Percentiles rank a stretch among this genome's conserved stretches.
Conservation (phyloP, 106 monocot genomes). For the Dendrobium officinale region DNA sequence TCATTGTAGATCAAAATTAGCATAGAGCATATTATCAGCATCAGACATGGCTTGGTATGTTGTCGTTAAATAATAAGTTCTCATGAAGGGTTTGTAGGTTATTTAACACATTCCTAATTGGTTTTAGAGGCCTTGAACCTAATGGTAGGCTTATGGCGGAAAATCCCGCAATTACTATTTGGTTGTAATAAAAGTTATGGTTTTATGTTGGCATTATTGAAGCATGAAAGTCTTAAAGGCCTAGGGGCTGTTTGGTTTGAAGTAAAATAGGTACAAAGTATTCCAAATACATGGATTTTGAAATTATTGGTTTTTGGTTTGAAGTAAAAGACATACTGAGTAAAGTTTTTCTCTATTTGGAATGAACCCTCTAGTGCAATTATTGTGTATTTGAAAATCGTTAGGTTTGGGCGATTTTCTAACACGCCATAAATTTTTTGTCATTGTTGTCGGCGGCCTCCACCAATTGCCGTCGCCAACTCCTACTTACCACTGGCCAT, state of each 20-base stretch:
- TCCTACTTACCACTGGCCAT: too few species aligned
- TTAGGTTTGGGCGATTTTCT: too few species aligned
- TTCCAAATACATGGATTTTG: too few species aligned
- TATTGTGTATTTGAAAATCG: too few species aligned
- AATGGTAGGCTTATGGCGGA: background rate
- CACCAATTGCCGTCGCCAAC: too few species aligned
- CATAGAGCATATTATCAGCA: background rate
- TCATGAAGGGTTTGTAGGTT: background rate
- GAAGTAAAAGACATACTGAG: too few species aligned
- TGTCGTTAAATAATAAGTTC: background rate
- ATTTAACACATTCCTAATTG: background rate
- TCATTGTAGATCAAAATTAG: background rate
- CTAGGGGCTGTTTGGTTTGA: background rate
- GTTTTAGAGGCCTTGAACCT: background rate
- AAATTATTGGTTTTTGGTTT: too few species aligned
- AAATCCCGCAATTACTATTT: background rate
- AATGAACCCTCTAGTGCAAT: too few species aligned
- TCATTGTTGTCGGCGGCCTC: too few species aligned
- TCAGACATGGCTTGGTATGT: background rate
- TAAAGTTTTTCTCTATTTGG: too few species aligned
- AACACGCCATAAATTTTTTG: too few species aligned
- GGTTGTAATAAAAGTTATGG: background rate
- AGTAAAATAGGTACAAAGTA: too few species aligned
- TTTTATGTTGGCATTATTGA: background rate
- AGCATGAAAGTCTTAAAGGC: background rate